Evolutionary conservation across 768 basidiomycete genomes (phyloP), one percentile per base, ranked within the genome.

Genomic region (Pulveroboletus sp.): DNA sequence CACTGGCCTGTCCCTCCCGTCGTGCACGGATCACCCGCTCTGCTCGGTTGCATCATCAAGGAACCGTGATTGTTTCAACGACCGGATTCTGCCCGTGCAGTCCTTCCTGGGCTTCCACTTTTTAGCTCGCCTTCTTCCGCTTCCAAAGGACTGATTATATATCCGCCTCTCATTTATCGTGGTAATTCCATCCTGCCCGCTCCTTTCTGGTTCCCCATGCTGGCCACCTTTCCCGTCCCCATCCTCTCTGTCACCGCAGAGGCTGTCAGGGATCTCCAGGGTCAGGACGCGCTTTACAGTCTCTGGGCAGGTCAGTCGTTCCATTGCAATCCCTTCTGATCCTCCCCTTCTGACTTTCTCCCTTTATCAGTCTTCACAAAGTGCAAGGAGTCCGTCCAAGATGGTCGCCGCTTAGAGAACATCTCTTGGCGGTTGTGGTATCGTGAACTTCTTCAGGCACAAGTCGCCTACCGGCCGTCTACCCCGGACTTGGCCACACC

Each of bases 341-440:
- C 3, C 48, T 15, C 2, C 44, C 18, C 51, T 26, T 33, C 59
- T 59, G 12, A 54, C 40, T 5, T 21, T 40, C 39, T 49, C 6
- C 46, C 24, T 55, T 47, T 48, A 46, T 43, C 57, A 90, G 91
- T 93, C 7, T 91, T 93, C 61, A 81, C 87, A 45, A 89, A 89
- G 66, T 90, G 86, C 73, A 89, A 88, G 67, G 77, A 80, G 56
- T 82, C 82, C 2, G 71, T 93, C 3, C 78, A 85, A 58, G 85
- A 93, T 58, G 92, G 92, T n/a, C 76, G 73, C 6, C 71, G 91
- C 27, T 76, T 93, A 27, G 91, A 93, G 70, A 92, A 94, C 61
- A 84, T 93, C 47, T 83, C 86, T 3, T 94, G 91, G 91, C 74
- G 91, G 46, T 71, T 93, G 8, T 89, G 89, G 85, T 80, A 86